Conservation (phyloP, 2,329 filamentous ascomycete genomes). For the Exophiala viscosa region DNA sequence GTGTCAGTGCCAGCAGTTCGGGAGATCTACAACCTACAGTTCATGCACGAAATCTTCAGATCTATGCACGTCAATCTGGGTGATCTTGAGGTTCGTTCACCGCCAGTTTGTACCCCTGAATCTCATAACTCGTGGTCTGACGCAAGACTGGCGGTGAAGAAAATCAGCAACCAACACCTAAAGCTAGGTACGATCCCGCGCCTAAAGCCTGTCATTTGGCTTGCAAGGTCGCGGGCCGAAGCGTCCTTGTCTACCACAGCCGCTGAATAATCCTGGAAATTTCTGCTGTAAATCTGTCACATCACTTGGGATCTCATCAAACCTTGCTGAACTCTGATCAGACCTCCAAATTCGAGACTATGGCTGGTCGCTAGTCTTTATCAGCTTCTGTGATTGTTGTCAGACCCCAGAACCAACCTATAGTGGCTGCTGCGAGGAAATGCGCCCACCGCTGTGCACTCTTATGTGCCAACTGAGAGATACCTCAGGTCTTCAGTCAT, state of each 20-base stretch:
- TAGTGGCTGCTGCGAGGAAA: too few species aligned
- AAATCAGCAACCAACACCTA: neutral
- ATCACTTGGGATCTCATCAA: neutral
- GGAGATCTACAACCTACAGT: slow-evolving; percentile 11
- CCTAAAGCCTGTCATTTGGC: neutral
- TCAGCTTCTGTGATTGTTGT: too few species aligned
- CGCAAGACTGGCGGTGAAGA: slow-evolving; percentile 22
- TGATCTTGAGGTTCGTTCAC: slow-evolving; percentile 8
- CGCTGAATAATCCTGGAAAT: neutral
- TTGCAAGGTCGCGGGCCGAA: slow-evolving; percentile 14
- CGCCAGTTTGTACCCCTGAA: slow-evolving; percentile 7
- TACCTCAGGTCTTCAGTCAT: too few species aligned
- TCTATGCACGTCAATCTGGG: neutral
- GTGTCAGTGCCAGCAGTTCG: neutral
- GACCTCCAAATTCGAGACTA: neutral
- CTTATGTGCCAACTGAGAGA: too few species aligned
- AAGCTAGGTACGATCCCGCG: neutral
- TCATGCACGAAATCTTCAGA: slow-evolving; percentile 9
- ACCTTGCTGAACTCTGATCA: slow-evolving; percentile 8
- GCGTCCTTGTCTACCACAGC: slow-evolving; percentile 10
- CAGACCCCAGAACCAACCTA: too few species aligned
- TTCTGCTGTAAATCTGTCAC: neutral
- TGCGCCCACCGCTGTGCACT: too few species aligned
- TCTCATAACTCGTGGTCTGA: slow-evolving; percentile 14
- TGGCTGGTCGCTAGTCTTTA: too few species aligned